Evolutionary conservation across 1,284 basidiomycete species (phyloP).

Genomic region (Inonotus hispidus): DNA sequence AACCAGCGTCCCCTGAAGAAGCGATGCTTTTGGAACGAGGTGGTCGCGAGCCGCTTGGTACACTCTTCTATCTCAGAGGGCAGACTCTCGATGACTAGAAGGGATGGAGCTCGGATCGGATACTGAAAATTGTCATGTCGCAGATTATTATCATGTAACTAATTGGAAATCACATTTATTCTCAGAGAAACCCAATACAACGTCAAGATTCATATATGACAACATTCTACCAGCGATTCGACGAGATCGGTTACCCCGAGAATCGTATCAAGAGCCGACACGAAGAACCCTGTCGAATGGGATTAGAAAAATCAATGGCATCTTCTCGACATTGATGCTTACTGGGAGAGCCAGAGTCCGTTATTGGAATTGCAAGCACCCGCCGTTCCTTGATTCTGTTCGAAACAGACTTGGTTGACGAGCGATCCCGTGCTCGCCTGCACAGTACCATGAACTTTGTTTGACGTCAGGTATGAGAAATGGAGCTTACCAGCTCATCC

Average conservation of each 20-base stretch:
- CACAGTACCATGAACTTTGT: not conserved
- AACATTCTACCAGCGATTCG: not conserved
- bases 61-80: constrained; percentile 15
- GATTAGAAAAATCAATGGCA: not conserved
- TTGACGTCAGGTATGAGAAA: too few species aligned
- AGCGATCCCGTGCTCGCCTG: constrained; percentile 13
- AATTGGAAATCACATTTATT: not conserved
- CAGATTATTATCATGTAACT: not conserved
- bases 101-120: not conserved
- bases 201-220: not conserved
- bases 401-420: constrained; percentile 17
- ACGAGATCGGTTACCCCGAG: not conserved
- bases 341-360: constrained; percentile 15
- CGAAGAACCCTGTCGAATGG: constrained; percentile 3
- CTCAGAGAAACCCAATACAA: not conserved
- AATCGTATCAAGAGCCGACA: constrained; percentile 2
- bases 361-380: constrained; percentile 15
- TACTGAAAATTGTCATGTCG: not conserved
- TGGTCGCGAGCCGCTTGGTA: constrained; percentile 12
- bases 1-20: not conserved
- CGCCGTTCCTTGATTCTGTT: constrained; percentile 12
- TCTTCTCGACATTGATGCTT: not conserved
- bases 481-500: constrained; percentile 20
- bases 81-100: constrained; percentile 1
- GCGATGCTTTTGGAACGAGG: constrained; percentile 10